A percentile compares a stretch with the other conserved stretches of the same genome.
Conservation (phyloP, 169 alveolate genomes). For the Perkinsus marinus region DNA sequence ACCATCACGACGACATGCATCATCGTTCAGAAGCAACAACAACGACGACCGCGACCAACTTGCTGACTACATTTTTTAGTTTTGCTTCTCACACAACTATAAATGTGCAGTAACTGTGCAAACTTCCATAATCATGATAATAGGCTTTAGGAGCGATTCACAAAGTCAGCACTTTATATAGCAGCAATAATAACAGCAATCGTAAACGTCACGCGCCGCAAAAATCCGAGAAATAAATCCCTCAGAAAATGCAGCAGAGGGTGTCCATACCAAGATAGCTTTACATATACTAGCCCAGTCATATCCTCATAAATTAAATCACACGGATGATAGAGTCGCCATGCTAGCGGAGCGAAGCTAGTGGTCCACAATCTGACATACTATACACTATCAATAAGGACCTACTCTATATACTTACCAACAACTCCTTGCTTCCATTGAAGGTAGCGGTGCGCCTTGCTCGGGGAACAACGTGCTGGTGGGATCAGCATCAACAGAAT, state of each 20-base stretch:
- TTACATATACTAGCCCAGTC: not conserved
- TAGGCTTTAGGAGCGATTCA: too few species aligned
- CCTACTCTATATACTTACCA: not conserved
- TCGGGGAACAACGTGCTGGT: not conserved
- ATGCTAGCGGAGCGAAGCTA: not conserved
- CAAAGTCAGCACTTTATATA: not conserved
- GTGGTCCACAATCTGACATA: not conserved
- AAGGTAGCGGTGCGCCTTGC: too few species aligned
- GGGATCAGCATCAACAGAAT: not conserved
- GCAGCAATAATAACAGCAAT: not conserved
- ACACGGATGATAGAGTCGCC: not conserved
- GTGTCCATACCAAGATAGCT: too few species aligned
- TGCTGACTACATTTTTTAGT: not conserved
- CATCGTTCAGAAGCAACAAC: too few species aligned
- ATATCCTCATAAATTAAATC: not conserved
- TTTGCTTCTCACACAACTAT: not conserved
- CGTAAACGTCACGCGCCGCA: not conserved
- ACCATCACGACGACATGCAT: too few species aligned
- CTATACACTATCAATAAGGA: not conserved
- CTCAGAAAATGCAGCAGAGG: too few species aligned
- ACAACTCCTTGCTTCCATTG: not conserved
- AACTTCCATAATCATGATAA: too few species aligned
- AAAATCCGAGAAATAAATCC: not conserved
- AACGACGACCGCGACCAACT: too few species aligned
- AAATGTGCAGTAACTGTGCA: too few species aligned